Evolutionary conservation across 176 grass and related monocot species (phyloP).

Genomic region (Lolium rigidum): DNA sequence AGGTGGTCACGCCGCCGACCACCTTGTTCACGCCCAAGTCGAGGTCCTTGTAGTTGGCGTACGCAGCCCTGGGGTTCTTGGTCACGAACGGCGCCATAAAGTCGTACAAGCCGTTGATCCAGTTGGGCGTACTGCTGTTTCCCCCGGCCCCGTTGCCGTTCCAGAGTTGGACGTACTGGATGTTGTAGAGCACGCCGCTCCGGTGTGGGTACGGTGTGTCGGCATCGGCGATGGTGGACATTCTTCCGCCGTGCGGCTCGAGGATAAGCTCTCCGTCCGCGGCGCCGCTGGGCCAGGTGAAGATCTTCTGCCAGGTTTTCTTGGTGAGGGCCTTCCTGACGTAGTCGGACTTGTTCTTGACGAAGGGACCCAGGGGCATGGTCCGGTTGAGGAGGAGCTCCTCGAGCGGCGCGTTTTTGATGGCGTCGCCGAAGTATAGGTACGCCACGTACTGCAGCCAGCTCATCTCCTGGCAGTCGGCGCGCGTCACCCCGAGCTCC

Average conservation of each 20-base stretch:
- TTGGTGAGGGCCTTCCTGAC: neutral
- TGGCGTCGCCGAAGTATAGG: neutral
- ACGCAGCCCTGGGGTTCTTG: neutral
- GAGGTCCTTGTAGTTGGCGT: neutral
- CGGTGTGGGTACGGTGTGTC: neutral
- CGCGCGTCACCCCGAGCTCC: neutral
- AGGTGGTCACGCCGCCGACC: neutral
- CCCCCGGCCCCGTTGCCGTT: neutral
- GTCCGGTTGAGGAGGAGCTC: neutral
- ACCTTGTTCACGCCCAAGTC: neutral
- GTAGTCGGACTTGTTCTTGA: constrained; percentile 28
- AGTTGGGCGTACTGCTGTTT: neutral
- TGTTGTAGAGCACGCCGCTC: neutral
- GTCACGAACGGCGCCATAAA: neutral
- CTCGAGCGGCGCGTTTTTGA: neutral
- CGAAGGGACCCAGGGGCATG: neutral
- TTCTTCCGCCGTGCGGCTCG: neutral
- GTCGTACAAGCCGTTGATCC: neutral
- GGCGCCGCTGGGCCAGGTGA: neutral
- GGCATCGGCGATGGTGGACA: neutral
- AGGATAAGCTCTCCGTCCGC: neutral
- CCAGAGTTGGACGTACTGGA: constrained; percentile 17
- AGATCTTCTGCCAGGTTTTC: neutral
- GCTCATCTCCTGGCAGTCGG: constrained; percentile 3
- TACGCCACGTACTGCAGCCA: neutral